A percentile compares a stretch with the other conserved stretches of the same genome.
These are phyloP conservation scores for Phytophthora melonis DNA, from an alignment of 352 stramenopile species.

Conservation along the genomic window DNA sequence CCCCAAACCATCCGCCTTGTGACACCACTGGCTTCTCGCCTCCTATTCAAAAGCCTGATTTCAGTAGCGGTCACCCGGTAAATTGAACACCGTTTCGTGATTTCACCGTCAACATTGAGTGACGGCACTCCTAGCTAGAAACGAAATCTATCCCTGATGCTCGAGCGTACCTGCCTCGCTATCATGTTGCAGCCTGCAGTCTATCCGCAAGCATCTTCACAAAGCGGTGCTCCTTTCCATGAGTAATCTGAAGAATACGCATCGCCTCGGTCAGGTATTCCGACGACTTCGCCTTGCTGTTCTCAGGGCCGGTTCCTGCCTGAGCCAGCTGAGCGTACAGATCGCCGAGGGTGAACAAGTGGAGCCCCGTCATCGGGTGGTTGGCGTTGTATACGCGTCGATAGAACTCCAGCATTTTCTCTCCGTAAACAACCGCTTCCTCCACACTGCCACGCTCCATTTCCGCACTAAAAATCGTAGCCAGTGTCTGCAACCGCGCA, in stretches of 20 bases:
- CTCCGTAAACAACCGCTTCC: constrained; percentile 48
- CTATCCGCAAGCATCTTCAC: constrained; percentile 51
- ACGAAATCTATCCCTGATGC: no score
- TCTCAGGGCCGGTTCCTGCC: constrained; percentile 6
- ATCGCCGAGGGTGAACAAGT: constrained; percentile 77
- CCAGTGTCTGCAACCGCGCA: constrained; percentile 52
- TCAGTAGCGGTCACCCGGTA: no score
- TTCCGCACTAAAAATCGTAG: constrained; percentile 64
- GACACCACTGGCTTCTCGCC: background rate
- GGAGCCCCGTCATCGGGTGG: constrained; percentile 69
- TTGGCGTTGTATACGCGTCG: constrained; percentile 60
- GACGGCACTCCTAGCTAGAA: no score
- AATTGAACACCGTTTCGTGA: no score
- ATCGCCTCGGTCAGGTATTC: constrained; percentile 49
- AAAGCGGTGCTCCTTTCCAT: constrained; percentile 59
- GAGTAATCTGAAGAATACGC: constrained; percentile 61
- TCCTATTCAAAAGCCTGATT: no score
- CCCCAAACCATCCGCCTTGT: constrained; percentile 25
- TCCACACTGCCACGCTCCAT: constrained; percentile 48
- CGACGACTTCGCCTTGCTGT: constrained; percentile 26
- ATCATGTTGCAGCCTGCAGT: constrained; percentile 17
- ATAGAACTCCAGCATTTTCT: constrained; percentile 70
- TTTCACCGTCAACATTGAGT: no score
- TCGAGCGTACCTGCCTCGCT: background rate
- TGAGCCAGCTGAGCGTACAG: constrained; percentile 39